phyloP scores from a whole-genome alignment of 176 grass and related monocot species.

The Musa beccarii region DNA sequence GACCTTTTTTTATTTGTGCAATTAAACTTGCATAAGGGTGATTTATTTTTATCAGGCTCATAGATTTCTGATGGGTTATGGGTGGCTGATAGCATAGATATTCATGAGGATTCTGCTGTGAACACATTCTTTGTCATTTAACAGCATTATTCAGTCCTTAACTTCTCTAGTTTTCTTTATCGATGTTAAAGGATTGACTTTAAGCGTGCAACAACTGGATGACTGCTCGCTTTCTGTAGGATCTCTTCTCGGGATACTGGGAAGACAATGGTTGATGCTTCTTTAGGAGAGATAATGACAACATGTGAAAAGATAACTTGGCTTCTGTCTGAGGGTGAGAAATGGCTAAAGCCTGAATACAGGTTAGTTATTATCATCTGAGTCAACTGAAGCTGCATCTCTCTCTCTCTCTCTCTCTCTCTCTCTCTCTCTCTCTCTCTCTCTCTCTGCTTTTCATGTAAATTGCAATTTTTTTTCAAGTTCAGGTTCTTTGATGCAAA shows the following conservation, averaged over 20 bases:
- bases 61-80: neutral
- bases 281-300: constrained; percentile 97
- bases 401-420: neutral
- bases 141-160: neutral
- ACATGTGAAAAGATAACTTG: constrained; percentile 99
- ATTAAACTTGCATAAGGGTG: neutral
- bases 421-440: no score
- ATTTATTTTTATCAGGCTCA: neutral
- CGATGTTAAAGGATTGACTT: neutral
- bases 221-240: constrained; percentile 30
- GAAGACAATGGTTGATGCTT: constrained; percentile 98
- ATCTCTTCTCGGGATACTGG: constrained; percentile 87
- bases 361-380: constrained; percentile 38
- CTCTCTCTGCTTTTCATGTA: neutral
- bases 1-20: neutral
- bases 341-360: constrained; percentile 99
- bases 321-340: constrained; percentile 98
- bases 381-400: neutral
- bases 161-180: constrained; percentile 5
- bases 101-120: neutral
- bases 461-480: neutral
- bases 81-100: no score
- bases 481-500: neutral
- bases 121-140: neutral
- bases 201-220: neutral